A percentile compares a stretch with the other conserved stretches of the same genome.
phyloP scores from a whole-genome alignment of 179 eudicot species.

The Vitellaria paradoxa region DNA sequence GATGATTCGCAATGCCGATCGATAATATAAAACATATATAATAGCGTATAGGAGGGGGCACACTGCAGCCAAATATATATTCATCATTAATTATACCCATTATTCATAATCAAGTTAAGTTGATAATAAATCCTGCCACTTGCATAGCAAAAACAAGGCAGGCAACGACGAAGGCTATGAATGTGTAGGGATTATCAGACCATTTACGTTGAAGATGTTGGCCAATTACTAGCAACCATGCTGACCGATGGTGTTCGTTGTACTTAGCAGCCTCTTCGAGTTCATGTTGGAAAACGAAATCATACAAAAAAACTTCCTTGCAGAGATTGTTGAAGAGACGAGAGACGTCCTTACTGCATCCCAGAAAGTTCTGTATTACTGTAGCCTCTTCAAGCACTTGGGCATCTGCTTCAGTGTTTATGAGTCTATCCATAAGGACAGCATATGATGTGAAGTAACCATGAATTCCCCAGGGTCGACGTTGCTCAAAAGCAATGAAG shows the following conservation, averaged over 20 bases:
- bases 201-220: not conserved
- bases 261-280: not conserved
- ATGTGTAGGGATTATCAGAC: not conserved
- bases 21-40: too few species aligned
- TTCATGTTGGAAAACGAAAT: not conserved
- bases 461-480: not conserved
- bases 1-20: too few species aligned
- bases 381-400: not conserved
- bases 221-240: not conserved
- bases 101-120: too few species aligned
- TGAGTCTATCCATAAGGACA: not conserved
- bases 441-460: not conserved
- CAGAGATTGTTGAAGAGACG: conserved; percentile 5
- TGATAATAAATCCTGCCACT: not conserved
- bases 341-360: not conserved
- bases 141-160: not conserved
- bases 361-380: not conserved
- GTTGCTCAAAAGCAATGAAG: conserved; percentile 11
- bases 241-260: not conserved
- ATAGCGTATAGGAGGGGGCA: too few species aligned
- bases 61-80: too few species aligned
- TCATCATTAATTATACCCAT: too few species aligned
- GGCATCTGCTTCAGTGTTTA: not conserved
- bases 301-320: not conserved
- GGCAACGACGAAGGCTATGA: not conserved